Base-by-base conservation (phyloP, 352 stramenopile species). In the Globisporangium radiosum region DNA sequence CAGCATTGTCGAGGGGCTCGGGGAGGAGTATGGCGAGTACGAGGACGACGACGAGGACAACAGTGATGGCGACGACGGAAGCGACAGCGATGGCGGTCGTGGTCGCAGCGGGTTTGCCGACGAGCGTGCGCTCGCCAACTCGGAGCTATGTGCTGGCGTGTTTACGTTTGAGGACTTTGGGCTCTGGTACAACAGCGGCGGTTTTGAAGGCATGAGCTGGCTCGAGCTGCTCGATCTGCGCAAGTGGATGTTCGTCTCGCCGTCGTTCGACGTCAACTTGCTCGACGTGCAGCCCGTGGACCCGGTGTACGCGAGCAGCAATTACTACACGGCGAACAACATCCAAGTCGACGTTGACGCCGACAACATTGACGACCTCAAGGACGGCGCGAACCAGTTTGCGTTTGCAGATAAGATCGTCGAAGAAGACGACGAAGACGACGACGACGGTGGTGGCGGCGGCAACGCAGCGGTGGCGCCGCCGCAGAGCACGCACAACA, bases 151-250 rank as follows among this genome's bases (percentile, higher is more conserved):
- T 9, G 45, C 78, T 14, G 78, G 73, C 11, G 64, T 88, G 5
- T 92, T 86, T 62, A 84, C 71, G 8, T 95, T 95, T 70, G 85
- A 93, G 68, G 75, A 91, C 15, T 95, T 95, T 57, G 85, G 83
- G 1, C 53, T 77, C 37, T 95, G 85, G 85, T 95, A 95, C 60
- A 95, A 95, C 63, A 72, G 72, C 5, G 83, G 83, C 49, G 87
- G 87, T 0, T 92, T 78, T 53, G 78, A 83, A 55, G 71, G 65
- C 2, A 86, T 93, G 76, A 94, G 84, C 52, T 95, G 85, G 84
- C 59, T 95, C 7, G 87, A 95, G 63, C 56, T 95, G 40, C 71
- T 95, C 6, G 87, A 95, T 67, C 60, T 95, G 50, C 73, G 78
- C 17, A 95, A 95, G 55, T 95, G 84, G 87, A 63, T 75, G 13